These are phyloP conservation scores for Rubus idaeus DNA, from an alignment of 306 rosid species.

Conservation along the genomic window DNA sequence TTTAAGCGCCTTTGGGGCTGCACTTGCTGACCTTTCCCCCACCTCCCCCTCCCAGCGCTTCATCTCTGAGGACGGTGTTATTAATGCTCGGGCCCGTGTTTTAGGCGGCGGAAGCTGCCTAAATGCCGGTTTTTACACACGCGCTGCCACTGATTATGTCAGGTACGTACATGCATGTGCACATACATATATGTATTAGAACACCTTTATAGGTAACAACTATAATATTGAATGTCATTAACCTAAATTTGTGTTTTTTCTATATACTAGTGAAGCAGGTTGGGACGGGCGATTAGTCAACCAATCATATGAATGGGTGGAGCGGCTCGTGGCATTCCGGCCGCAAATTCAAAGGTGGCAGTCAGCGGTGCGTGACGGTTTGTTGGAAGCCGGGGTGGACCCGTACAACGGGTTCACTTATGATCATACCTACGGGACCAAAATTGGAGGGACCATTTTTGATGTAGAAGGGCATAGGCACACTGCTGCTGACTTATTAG, in stretches of 20 bases:
- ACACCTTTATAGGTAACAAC: not conserved
- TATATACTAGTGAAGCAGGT: slow-evolving; percentile 41
- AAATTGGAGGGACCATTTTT: slow-evolving; percentile 78
- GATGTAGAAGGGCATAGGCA: slow-evolving; percentile 55
- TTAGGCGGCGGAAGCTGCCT: slow-evolving; percentile 76
- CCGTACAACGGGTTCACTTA: slow-evolving; percentile 80
- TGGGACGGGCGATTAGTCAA: slow-evolving; percentile 66
- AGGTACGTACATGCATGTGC: slow-evolving; percentile 24
- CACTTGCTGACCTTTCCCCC: slow-evolving; percentile 58
- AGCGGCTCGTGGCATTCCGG: slow-evolving; percentile 57
- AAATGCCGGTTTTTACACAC: slow-evolving; percentile 80
- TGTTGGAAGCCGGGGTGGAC: slow-evolving; percentile 44
- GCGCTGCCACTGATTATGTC: slow-evolving; percentile 49
- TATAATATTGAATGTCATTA: not conserved
- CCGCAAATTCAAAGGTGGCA: slow-evolving; percentile 62
- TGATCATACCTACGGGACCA: slow-evolving; percentile 72
- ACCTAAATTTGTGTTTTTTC: not conserved
- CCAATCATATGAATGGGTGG: slow-evolving; percentile 77
- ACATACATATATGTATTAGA: not conserved
- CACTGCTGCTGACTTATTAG: slow-evolving; percentile 67
- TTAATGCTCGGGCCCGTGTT: slow-evolving; percentile 69
- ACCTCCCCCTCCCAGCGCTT: slow-evolving; percentile 79
- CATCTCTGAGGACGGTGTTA: slow-evolving; percentile 78
- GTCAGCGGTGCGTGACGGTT: slow-evolving; percentile 59
- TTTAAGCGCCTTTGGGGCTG: slow-evolving; percentile 52